These are phyloP conservation scores for Mentha longifolia DNA, from an alignment of 257 asterid genomes.

Conservation along the genomic window DNA sequence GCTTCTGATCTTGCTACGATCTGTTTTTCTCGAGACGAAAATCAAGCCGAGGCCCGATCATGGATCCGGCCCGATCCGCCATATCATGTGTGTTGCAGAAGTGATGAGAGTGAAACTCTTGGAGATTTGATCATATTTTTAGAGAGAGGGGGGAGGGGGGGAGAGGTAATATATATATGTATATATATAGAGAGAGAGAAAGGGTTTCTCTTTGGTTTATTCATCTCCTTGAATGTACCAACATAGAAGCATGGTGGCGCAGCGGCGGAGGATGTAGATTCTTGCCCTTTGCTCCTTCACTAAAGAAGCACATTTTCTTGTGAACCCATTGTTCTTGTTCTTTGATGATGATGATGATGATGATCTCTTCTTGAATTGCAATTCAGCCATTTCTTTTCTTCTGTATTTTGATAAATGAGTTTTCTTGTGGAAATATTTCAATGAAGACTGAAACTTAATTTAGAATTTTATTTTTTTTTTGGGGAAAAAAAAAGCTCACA, in stretches of 20 bases:
- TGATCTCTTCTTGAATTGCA: conserved; percentile 44
- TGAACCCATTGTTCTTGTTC: conserved; percentile 62
- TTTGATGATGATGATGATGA: too few species aligned
- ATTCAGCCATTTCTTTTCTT: conserved; percentile 49
- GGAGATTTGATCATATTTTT: conserved; percentile 7
- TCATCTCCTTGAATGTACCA: conserved; percentile 92
- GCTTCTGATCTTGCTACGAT: conserved; percentile 32
- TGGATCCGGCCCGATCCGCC: conserved; percentile 2
- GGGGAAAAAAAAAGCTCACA: conserved; percentile 65
- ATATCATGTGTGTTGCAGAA: background rate
- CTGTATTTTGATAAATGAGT: background rate
- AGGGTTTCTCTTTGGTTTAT: conserved; percentile 9
- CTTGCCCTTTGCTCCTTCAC: conserved; percentile 79
- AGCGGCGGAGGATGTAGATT: conserved; percentile 81
- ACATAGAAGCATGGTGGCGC: conserved; percentile 88
- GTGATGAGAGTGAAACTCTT: background rate
- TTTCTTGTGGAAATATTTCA: background rate
- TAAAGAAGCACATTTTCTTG: conserved; percentile 71
- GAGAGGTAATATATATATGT: too few species aligned
- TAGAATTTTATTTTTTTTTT: background rate
- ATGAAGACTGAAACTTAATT: background rate
- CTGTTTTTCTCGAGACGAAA: conserved; percentile 8
- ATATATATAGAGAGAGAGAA: background rate
- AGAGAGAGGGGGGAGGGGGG: background rate
- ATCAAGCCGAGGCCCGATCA: background rate